Conservation (phyloP, 306 rosid species). For the Mimosa bimucronata region DNA sequence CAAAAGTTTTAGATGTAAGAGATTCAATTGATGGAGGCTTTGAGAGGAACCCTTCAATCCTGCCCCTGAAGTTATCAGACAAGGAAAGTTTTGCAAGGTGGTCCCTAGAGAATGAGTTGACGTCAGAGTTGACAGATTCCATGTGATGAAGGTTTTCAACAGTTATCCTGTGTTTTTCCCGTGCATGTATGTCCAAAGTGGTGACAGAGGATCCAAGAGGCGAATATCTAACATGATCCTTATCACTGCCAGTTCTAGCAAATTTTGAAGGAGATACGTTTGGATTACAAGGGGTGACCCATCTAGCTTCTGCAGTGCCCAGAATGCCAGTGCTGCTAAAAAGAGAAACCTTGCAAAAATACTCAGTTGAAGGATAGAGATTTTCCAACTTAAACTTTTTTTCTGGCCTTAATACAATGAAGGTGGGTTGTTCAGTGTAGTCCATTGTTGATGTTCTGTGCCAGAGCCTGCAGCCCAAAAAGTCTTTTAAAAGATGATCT, state of each 20-base stretch:
- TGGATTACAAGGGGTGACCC: slow-evolving; percentile 60
- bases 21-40: slow-evolving; percentile 46
- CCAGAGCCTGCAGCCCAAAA: slow-evolving; percentile 87
- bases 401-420: slow-evolving; percentile 76
- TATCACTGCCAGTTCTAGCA: neutral
- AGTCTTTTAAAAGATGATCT: slow-evolving; percentile 57
- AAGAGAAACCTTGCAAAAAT: slow-evolving; percentile 83
- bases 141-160: slow-evolving; percentile 49
- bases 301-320: slow-evolving; percentile 83
- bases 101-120: slow-evolving; percentile 44
- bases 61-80: slow-evolving; percentile 41
- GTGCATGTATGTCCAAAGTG: slow-evolving; percentile 33
- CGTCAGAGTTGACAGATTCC: slow-evolving; percentile 59
- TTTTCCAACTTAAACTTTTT: slow-evolving; percentile 67
- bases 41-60: slow-evolving; percentile 49
- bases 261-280: slow-evolving; percentile 18
- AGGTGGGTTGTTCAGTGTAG: slow-evolving; percentile 84
- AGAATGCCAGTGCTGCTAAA: slow-evolving; percentile 69
- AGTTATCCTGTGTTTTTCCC: slow-evolving; percentile 34
- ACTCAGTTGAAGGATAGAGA: slow-evolving; percentile 78
- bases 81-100: slow-evolving; percentile 37
- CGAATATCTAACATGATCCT: slow-evolving; percentile 29
- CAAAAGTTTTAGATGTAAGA: slow-evolving; percentile 32
- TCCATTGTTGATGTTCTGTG: slow-evolving; percentile 56
- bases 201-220: slow-evolving; percentile 34